Base-by-base conservation (phyloP, 73 alveolate genomes). In the Stentor coeruleus region DNA sequence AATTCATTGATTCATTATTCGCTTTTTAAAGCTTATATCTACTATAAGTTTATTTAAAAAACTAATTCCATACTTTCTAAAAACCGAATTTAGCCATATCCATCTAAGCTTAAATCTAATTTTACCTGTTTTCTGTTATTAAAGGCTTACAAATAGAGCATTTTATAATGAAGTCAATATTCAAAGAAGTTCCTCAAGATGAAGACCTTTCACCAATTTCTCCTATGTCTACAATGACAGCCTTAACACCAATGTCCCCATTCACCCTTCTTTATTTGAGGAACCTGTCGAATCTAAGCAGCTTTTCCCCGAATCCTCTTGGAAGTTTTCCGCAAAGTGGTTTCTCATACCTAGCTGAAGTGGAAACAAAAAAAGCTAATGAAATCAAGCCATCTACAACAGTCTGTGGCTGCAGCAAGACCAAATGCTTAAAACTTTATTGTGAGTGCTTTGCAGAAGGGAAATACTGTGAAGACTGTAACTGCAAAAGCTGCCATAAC, bases 401-500 rank as follows among this genome's bases (percentile, higher is more conserved):
- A 11, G 20, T 37, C 14, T 96, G 99, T 81, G 90, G 93, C 77
- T 96, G 99, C 82, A 90, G 91, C 87, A 96, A 96, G 84, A 87
- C 99, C 6, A 95, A 92, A 85, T 96, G 99, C 77, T 87, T 96
- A 76, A 96, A 96, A 85, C 87, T 96, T 39, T 96, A 96, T 86
- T 96, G 99, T 82, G 99, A 96, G 82, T 96, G 99, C 58, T 96
- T 96, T 88, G 99, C 99, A 11, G 91, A 87, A 73, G 98, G 98
- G 33, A 94, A 84, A 77, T 81, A 86, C 57, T 93, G 98, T 82
- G 93, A 91, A 49, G 99, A 92, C 76, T 97, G 99, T 89, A 95
- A 97, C 85, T 97, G 99, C 81, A 74, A 82, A 59, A 92, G 90
- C 60, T 97, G 99, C 81, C 90, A 95, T 26, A 97, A 97, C 87